A percentile compares a stretch with the other conserved stretches of the same genome.
Conservation (phyloP, 2,329 filamentous ascomycete species). For the Colletotrichum lupini region DNA sequence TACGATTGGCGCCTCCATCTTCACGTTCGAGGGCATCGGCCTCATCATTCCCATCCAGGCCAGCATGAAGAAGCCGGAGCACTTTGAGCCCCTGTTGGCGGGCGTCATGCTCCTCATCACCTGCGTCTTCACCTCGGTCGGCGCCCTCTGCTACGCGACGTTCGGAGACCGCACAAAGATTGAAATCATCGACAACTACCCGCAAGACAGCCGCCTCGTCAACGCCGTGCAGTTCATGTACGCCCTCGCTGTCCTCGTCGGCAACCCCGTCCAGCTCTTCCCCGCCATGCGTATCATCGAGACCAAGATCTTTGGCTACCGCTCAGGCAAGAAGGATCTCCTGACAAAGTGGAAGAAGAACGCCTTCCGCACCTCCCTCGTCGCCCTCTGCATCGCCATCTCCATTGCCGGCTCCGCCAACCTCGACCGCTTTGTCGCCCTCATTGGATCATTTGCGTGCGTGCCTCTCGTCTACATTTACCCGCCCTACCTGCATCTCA, state of each 20-base stretch:
- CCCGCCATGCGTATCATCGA: slow-evolving; percentile 79
- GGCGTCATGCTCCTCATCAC: slow-evolving; percentile 80
- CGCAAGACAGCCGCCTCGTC: slow-evolving; percentile 76
- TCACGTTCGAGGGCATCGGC: slow-evolving; percentile 98
- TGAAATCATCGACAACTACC: slow-evolving; percentile 82
- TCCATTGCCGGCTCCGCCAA: slow-evolving; percentile 74
- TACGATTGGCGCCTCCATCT: slow-evolving; percentile 80
- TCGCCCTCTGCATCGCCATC: slow-evolving; percentile 69
- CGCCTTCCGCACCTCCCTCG: slow-evolving; percentile 66
- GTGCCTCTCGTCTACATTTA: slow-evolving; percentile 95
- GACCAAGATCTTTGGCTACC: slow-evolving; percentile 72
- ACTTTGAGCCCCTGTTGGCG: slow-evolving; percentile 74
- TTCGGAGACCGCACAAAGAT: slow-evolving; percentile 77
- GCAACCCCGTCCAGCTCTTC: slow-evolving; percentile 80
- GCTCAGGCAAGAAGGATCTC: slow-evolving; percentile 73
- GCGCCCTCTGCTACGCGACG: slow-evolving; percentile 78
- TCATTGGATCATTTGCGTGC: slow-evolving; percentile 97
- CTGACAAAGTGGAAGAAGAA: slow-evolving; percentile 84
- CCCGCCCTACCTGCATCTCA: slow-evolving; percentile 77
- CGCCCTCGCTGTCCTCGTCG: slow-evolving; percentile 77
- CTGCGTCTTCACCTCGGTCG: slow-evolving; percentile 77
- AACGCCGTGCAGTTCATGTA: slow-evolving; percentile 82
- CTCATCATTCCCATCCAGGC: slow-evolving; percentile 98
- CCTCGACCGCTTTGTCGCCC: slow-evolving; percentile 91
- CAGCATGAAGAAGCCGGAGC: slow-evolving; percentile 82